Conservation (phyloP, 2,329 filamentous ascomycete genomes). For the Microcyclospora pomicola region DNA sequence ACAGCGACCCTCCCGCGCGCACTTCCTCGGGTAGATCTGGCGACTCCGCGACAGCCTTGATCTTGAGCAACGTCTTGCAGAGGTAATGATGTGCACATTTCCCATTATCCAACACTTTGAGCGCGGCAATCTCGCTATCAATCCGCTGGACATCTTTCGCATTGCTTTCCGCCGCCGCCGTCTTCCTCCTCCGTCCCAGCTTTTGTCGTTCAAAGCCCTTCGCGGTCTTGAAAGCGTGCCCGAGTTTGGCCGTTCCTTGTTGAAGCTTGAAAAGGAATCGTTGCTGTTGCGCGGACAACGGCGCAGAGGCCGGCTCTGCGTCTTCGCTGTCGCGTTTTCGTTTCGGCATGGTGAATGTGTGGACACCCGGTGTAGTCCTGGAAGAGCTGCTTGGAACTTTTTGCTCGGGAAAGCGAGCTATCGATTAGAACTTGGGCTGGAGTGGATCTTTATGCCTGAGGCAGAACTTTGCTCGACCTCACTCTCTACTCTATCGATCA, state of each 20-base stretch:
- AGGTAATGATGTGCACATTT: slow-evolving; percentile 40
- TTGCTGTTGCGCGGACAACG: slow-evolving; percentile 17
- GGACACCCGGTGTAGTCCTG: too few relatives aligned
- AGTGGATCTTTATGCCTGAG: too few relatives aligned
- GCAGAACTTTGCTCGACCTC: too few relatives aligned
- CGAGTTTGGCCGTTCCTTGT: slow-evolving; percentile 45
- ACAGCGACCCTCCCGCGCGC: slow-evolving; percentile 12
- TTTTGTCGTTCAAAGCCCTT: slow-evolving; percentile 71
- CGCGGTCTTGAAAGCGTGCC: slow-evolving; percentile 54
- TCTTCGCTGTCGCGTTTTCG: slow-evolving; percentile 16
- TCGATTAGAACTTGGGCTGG: too few relatives aligned
- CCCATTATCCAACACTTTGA: slow-evolving; percentile 45
- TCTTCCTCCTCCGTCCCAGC: slow-evolving; percentile 48
- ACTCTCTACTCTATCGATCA: too few relatives aligned
- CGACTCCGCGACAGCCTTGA: slow-evolving; percentile 42
- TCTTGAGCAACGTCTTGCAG: slow-evolving; percentile 42
- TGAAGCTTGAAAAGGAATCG: slow-evolving; percentile 41
- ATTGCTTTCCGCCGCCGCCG: slow-evolving; percentile 33
- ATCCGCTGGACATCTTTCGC: slow-evolving; percentile 41
- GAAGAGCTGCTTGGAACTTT: too few relatives aligned
- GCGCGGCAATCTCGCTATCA: slow-evolving; percentile 45
- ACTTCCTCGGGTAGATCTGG: slow-evolving; percentile 32
- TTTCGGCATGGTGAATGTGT: slow-evolving; percentile 16
- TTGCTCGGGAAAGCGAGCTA: too few relatives aligned
- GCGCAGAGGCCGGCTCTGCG: slow-evolving; percentile 14